Base-by-base conservation (phyloP, 495 filamentous ascomycete genomes). In the Cudoniella acicularis region DNA sequence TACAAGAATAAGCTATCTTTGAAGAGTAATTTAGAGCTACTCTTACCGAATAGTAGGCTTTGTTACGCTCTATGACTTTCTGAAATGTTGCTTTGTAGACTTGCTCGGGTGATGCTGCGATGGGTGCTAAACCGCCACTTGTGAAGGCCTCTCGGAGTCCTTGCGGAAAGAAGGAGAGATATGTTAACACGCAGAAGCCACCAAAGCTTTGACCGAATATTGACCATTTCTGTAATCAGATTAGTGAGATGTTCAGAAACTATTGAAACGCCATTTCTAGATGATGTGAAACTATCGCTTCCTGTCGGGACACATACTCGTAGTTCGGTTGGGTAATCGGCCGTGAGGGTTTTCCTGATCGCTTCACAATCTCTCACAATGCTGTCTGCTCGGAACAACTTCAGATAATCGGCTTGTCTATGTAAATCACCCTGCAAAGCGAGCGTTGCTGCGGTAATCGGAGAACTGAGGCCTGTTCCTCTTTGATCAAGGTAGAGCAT, bases 171-270 rank as follows among this genome's bases (percentile, higher is more conserved):
- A 87, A 81, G 16, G 89, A 94, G 10, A 98, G 78, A 71, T 96
- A 98, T 23, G 86, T 88, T 16, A 88, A 75, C 4, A 77, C 76
- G 57, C 88, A 92, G 72, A 96, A 96, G 1, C 93, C 94, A 26
- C 94, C 93, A 68, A 94, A 98, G 18, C 87, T 91, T 72, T 97
- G 93, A 10, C 94, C 94, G 49, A 95, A 83, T 27, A 90, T 77
- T 43, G 75, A 85, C 62, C 62, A 57, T 50, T 50, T 23, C 48
- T 50, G 22, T 24, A 13, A 24, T 10, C 20, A 13, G 3, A 20
- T 16, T 26, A 27, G 23, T 40, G n/a, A 54, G 24, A 10, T 50
- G 22, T 42, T 11, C 11, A 51, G 22, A 6, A 51, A n/a, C n/a
- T n/a, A n/a, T n/a, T n/a, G n/a, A n/a, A n/a, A n/a, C n/a, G n/a